Evolutionary conservation across 2,329 filamentous ascomycete genomes (phyloP), one percentile per base, ranked within the genome.

Genomic region (Fusarium sterilihyphosum): DNA sequence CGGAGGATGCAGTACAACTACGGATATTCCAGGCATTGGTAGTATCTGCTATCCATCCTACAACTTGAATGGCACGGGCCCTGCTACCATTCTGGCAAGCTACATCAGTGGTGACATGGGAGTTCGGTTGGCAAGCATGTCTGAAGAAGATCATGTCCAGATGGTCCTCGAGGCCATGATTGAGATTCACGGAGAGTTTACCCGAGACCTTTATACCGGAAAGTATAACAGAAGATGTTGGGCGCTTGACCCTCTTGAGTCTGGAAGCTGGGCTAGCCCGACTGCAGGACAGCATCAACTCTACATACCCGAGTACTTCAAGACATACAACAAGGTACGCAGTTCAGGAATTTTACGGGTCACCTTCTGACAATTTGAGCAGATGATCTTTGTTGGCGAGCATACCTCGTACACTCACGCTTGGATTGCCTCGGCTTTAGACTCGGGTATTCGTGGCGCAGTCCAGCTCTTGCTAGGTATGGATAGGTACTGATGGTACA

Each of bases 311-410:
- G 66, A 69, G 33, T 69, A 69, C 14, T 69, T 50, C n/a, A 69
- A 69, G 17, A 69, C 66, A 7, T 69, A 69, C 7, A 24, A 57
- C 8, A 69, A 69, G 43, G 66, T 56, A 8, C 11, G 37, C 4
- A 1, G 4, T 5, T 2, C 2, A 3, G 0, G 2, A 5, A 2
- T 1, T 4, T 4, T 0, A 5, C 0, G 4, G 0, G 2, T 1
- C 3, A 4, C 2, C 1, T 8, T 1, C 41, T 67, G 3, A 67
- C 7, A 1, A 5, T 7, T 6, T 16, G 4, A 6, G 3, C 1
- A 69, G 66, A 69, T 69, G 66, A 69, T 69, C 3, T 69, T 69
- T 26, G 66, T 69, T 11, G 66, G 66, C 7, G 66, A 69, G 12
- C 66, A 69, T 16, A 69, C 66, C 0, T 56, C 66, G 8, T 64